phyloP scores from a whole-genome alignment of 2,329 filamentous ascomycete species.

The Trichoderma polysporum region DNA sequence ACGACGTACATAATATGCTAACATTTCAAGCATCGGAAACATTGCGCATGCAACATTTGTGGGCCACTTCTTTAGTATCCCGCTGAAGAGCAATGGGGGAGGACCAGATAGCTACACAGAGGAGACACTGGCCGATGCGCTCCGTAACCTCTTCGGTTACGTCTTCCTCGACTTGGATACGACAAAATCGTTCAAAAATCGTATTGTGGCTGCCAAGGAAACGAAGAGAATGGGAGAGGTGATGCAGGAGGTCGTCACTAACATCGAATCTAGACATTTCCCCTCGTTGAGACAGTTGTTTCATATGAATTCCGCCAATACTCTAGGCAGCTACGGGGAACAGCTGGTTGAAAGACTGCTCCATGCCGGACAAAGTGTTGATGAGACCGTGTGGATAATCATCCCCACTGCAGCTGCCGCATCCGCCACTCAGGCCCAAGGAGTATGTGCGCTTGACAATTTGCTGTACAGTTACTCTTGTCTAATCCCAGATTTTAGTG shows the following conservation, averaged over 20 bases:
- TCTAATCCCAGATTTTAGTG: constrained; percentile 24
- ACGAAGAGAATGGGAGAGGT: constrained; percentile 48
- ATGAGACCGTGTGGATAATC: constrained; percentile 58
- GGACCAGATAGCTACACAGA: constrained; percentile 39
- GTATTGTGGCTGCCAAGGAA: constrained; percentile 44
- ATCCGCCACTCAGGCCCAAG: constrained; percentile 57
- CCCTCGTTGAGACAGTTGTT: not conserved
- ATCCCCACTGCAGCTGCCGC: constrained; percentile 56
- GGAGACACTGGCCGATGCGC: constrained; percentile 37
- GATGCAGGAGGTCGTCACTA: constrained; percentile 48
- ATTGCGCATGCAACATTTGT: constrained; percentile 52
- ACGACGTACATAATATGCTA: not conserved
- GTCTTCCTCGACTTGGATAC: constrained; percentile 53
- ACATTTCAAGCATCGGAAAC: constrained; percentile 42
- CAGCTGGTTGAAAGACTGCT: constrained; percentile 55
- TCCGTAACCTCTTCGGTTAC: constrained; percentile 53
- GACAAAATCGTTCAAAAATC: constrained; percentile 37
- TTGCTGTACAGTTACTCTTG: constrained; percentile 29
- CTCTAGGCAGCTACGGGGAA: constrained; percentile 54
- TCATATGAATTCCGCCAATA: not conserved
- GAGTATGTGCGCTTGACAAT: constrained; percentile 22
- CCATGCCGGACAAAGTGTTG: constrained; percentile 50
- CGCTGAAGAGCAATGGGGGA: constrained; percentile 32
- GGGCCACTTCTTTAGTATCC: constrained; percentile 51
- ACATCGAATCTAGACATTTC: not conserved